These are phyloP conservation scores for Podila epicladia DNA, from an alignment of 192 early-diverging fungal genomes.

Conservation along the genomic window DNA sequence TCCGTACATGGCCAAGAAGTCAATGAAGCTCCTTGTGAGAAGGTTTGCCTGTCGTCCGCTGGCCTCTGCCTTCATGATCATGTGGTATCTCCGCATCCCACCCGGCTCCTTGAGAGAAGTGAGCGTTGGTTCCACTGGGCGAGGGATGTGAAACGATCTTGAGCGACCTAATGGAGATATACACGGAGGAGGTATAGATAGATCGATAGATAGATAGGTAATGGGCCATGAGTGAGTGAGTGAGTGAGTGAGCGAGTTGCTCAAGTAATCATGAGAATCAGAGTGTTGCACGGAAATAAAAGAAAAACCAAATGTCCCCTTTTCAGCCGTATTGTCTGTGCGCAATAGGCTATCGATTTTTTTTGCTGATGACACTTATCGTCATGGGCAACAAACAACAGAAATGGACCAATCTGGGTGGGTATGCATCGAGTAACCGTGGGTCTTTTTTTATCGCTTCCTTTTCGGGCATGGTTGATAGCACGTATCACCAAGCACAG, in stretches of 20 bases:
- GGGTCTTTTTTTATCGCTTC: not conserved
- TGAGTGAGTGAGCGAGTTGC: too few relatives aligned
- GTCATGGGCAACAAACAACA: too few relatives aligned
- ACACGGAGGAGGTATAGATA: not conserved
- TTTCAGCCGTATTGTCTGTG: too few relatives aligned
- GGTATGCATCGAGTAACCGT: too few relatives aligned
- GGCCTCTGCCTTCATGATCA: slow-evolving; percentile 74
- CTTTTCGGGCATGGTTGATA: not conserved
- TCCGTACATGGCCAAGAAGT: slow-evolving; percentile 92
- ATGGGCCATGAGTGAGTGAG: not conserved
- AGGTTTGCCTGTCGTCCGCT: slow-evolving; percentile 76
- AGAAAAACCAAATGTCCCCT: too few relatives aligned
- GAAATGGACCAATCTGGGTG: too few relatives aligned
- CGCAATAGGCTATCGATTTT: too few relatives aligned
- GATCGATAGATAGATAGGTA: not conserved
- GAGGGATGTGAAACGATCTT: slow-evolving; percentile 62
- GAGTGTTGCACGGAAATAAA: too few relatives aligned
- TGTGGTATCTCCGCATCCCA: slow-evolving; percentile 90
- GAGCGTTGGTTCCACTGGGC: slow-evolving; percentile 63
- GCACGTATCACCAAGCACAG: too few relatives aligned
- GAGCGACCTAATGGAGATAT: slow-evolving; percentile 52
- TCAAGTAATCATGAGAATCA: too few relatives aligned
- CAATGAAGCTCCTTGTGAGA: slow-evolving; percentile 90
- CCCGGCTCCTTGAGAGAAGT: slow-evolving; percentile 82
- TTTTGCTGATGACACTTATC: too few relatives aligned